Evolutionary conservation across 2,329 filamentous ascomycete species (phyloP).

Genomic region (Cladophialophora psammophila): DNA sequence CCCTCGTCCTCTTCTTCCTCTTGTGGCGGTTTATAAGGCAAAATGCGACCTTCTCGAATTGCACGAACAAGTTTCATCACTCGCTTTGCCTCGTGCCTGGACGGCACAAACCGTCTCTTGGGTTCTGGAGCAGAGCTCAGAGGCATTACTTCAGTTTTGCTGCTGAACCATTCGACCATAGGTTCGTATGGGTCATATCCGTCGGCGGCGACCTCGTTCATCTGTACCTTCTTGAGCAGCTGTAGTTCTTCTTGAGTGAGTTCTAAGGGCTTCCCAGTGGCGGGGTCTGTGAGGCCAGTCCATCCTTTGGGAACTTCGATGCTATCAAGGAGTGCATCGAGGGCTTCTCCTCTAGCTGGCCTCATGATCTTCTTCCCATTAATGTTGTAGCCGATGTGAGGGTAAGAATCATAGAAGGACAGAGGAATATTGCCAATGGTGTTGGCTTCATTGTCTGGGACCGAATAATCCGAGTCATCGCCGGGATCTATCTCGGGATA

Average conservation of each 20-base stretch:
- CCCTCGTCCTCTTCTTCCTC: slow-evolving; percentile 77
- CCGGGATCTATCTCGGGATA: slow-evolving; percentile 93
- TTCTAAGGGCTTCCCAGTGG: slow-evolving; percentile 90
- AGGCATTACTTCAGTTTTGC: slow-evolving; percentile 90
- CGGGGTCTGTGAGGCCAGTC: slow-evolving; percentile 93
- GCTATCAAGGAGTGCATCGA: slow-evolving; percentile 92
- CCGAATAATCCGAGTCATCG: slow-evolving; percentile 95
- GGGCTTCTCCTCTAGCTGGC: slow-evolving; percentile 88
- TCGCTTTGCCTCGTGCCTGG: slow-evolving; percentile 94
- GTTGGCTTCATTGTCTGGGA: slow-evolving; percentile 78
- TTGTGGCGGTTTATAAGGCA: slow-evolving; percentile 82
- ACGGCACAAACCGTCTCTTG: slow-evolving; percentile 93
- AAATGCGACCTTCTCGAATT: slow-evolving; percentile 90
- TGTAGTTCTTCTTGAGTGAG: slow-evolving; percentile 88
- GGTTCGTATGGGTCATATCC: slow-evolving; percentile 94
- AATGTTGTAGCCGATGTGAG: slow-evolving; percentile 98
- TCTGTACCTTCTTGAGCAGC: slow-evolving; percentile 84
- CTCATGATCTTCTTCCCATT: slow-evolving; percentile 98
- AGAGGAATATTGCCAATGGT: slow-evolving; percentile 95
- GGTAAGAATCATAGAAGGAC: slow-evolving; percentile 95
- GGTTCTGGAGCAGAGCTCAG: slow-evolving; percentile 93
- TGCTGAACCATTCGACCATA: slow-evolving; percentile 92
- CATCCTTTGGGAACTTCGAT: slow-evolving; percentile 97
- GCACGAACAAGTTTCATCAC: slow-evolving; percentile 97
- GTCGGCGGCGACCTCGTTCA: slow-evolving; percentile 85